Percentiles rank a stretch among this genome's conserved stretches.
Evolutionary conservation across 2,329 filamentous ascomycete genomes (phyloP).

Genomic region (Cladosporium sp.): DNA sequence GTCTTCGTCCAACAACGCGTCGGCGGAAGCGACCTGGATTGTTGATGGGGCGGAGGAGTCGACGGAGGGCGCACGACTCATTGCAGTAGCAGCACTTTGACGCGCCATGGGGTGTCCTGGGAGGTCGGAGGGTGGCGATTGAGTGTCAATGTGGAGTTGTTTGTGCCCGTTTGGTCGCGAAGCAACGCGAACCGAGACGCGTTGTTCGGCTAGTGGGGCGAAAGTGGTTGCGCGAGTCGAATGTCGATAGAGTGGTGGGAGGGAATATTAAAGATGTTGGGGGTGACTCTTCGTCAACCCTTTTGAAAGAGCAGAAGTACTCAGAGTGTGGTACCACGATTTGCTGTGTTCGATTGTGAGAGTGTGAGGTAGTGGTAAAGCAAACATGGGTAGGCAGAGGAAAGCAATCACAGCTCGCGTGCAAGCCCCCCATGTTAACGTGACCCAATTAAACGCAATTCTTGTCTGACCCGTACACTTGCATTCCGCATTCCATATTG

Average conservation of each 20-base stretch:
- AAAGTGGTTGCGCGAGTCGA: conserved; percentile 11
- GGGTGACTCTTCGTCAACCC: not conserved
- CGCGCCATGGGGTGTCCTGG: conserved; percentile 8
- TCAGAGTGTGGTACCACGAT: not conserved
- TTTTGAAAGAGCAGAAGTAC: not conserved
- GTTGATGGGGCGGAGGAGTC: conserved; percentile 45
- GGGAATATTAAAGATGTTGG: not conserved
- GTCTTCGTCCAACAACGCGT: conserved; percentile 29
- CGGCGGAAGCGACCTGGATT: conserved; percentile 39
- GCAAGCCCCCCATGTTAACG: not conserved
- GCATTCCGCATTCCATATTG: not conserved
- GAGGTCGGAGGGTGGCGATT: not conserved
- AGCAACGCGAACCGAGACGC: conserved; percentile 6
- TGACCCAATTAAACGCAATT: conserved; percentile 9
- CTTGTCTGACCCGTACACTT: conserved; percentile 1
- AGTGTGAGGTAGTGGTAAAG: not conserved
- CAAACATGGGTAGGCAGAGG: not conserved
- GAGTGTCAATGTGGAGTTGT: conserved; percentile 3
- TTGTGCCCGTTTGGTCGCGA: conserved; percentile 8
- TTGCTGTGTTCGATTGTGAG: not conserved
- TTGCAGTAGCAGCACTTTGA: conserved; percentile 22
- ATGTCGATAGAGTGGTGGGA: not conserved
- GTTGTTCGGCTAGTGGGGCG: conserved; percentile 1
- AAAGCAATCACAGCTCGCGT: conserved; percentile 4
- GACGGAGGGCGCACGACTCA: conserved; percentile 40